Conservation (phyloP, 2,329 filamentous ascomycete genomes). For the Cladophialophora carrionii region DNA sequence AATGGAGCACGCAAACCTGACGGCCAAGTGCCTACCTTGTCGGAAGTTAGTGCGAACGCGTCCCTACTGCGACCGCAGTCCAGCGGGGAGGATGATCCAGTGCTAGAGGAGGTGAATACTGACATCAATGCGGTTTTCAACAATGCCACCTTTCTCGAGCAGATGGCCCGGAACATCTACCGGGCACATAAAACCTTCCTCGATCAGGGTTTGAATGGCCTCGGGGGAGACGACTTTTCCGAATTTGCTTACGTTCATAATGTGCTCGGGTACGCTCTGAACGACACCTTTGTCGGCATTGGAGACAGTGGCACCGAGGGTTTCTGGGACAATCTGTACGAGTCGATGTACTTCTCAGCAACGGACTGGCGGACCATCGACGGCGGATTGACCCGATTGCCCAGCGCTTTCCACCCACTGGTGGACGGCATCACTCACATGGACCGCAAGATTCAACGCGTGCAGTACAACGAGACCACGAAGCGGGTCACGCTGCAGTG, state of each 20-base stretch:
- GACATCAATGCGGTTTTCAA: slow-evolving; percentile 21
- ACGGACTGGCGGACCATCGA: slow-evolving; percentile 68
- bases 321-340: slow-evolving; percentile 58
- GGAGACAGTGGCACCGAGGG: slow-evolving; percentile 45
- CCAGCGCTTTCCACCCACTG: slow-evolving; percentile 64
- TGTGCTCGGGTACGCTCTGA: slow-evolving; percentile 57
- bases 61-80: slow-evolving; percentile 41
- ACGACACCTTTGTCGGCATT: slow-evolving; percentile 56
- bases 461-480: slow-evolving; percentile 57
- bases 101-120: slow-evolving; percentile 13
- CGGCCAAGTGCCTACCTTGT: slow-evolving; percentile 58
- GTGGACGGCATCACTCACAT: slow-evolving; percentile 62
- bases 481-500: slow-evolving; percentile 63
- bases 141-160: slow-evolving; percentile 22
- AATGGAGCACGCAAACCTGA: slow-evolving; percentile 54
- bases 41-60: slow-evolving; percentile 54
- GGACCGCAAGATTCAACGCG: slow-evolving; percentile 60
- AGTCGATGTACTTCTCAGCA: slow-evolving; percentile 63
- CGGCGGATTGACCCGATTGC: slow-evolving; percentile 62
- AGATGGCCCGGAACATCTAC: slow-evolving; percentile 43
- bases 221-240: slow-evolving; percentile 60
- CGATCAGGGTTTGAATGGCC: slow-evolving; percentile 52
- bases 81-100: slow-evolving; percentile 18
- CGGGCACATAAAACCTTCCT: slow-evolving; percentile 59
- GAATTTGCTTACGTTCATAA: slow-evolving; percentile 63